Evolutionary conservation across 345 rosid species (phyloP), one percentile per base, ranked within the genome.

Genomic region (Durio zibethinus): DNA sequence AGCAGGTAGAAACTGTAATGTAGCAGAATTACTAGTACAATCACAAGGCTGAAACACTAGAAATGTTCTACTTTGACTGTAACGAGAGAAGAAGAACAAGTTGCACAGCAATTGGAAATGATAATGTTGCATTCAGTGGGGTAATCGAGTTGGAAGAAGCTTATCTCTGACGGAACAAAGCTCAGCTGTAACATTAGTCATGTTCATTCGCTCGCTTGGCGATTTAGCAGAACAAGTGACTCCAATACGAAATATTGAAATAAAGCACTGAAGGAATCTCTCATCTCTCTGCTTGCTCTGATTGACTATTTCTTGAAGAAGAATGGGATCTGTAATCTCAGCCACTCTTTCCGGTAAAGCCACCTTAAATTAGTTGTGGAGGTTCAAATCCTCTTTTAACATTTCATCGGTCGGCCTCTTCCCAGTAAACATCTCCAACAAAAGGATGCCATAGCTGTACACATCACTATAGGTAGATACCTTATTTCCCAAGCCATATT

Each of bases 371-470:
- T 47, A 74, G 47, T 38, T 67, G 47, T 72, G 85, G 4, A 83
- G 76, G 66, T 67, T 79, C 12, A 75, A 25, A 12, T 69, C 43
- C 2, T 80, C 88, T 2, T 38, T 40, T 38, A 81, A 83, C 77
- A 64, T 57, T 8, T 73, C 75, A 33, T 83, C 73, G 0, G 82
- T 86, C 31, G 86, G 85, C 7, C 59, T 47, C 71, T 74, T 75
- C n/a, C 83, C 62, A 0, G 82, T 81, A 40, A 86, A 65, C 72
- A 81, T 61, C 78, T 86, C 85, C 16, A 83, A n/a, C 64, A 81
- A 45, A 0, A 86, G 59, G 15, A 86, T 79, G 4, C 88, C 86
- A 38, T 42, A 86, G n/a, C 84, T 81, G 18, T 81, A 77, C 21
- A 86, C 72, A 75, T 86, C 83, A 0, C 83, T 79, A 2, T 7